Percentiles rank a stretch among this genome's conserved stretches.
These are phyloP conservation scores for Pholiota conissans DNA, from an alignment of 768 basidiomycete genomes.

Conservation along the genomic window DNA sequence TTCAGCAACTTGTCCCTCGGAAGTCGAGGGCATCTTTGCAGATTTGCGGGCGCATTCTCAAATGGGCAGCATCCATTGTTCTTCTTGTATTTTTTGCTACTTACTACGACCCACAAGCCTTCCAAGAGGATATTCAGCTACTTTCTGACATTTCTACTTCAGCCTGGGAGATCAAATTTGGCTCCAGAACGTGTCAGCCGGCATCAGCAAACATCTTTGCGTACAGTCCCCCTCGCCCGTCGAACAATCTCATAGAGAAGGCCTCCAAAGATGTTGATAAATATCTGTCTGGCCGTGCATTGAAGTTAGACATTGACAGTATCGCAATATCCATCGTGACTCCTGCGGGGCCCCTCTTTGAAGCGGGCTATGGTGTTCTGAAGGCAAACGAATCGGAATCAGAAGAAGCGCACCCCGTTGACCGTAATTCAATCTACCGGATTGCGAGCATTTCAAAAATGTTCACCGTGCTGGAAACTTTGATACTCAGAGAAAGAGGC, in stretches of 20 bases:
- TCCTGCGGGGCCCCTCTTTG: slow-evolving; percentile 44
- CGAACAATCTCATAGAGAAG: slow-evolving; percentile 19
- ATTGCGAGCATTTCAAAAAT: slow-evolving; percentile 54
- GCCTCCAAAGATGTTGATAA: slow-evolving; percentile 25
- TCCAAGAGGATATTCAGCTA: neutral
- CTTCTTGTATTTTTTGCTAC: neutral
- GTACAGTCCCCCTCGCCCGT: slow-evolving; percentile 24
- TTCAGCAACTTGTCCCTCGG: neutral
- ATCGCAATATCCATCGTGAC: slow-evolving; percentile 51
- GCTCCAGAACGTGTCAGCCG: slow-evolving; percentile 15
- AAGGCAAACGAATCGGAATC: slow-evolving; percentile 42
- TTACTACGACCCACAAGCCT: neutral
- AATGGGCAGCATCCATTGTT: neutral
- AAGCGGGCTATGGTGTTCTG: slow-evolving; percentile 42
- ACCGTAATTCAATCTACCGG: slow-evolving; percentile 49
- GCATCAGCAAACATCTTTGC: slow-evolving; percentile 29
- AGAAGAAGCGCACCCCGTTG: slow-evolving; percentile 21
- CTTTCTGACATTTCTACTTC: neutral
- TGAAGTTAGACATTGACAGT: slow-evolving; percentile 43
- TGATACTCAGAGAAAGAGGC: slow-evolving; percentile 49
- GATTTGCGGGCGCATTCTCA: neutral
- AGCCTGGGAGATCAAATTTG: neutral
- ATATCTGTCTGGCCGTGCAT: slow-evolving; percentile 26
- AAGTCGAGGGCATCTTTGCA: neutral
- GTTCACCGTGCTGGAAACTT: slow-evolving; percentile 47